Evolutionary conservation across 768 basidiomycete species (phyloP).

Genomic region (Mycena rosella): DNA sequence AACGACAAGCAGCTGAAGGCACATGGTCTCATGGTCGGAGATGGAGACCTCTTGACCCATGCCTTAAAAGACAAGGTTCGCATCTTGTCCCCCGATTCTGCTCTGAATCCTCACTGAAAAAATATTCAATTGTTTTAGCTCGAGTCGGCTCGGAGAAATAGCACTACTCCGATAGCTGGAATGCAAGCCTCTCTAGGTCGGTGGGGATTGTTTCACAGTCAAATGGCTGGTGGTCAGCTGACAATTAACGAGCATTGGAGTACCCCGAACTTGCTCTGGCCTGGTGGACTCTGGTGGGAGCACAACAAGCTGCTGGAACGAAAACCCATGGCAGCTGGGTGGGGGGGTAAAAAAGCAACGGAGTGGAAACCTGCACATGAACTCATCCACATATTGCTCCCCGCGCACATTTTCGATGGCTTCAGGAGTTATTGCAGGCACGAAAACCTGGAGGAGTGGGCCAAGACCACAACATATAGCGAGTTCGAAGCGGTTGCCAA

Average conservation of each 20-base stretch:
- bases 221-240: conserved; percentile 38
- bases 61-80: conserved; percentile 30
- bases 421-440: conserved; percentile 22
- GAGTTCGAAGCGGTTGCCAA: conserved; percentile 27
- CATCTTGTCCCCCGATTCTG: conserved; percentile 30
- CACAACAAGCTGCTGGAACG: conserved; percentile 30
- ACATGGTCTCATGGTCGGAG: conserved; percentile 31
- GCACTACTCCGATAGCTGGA: conserved; percentile 7
- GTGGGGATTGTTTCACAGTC: conserved; percentile 42
- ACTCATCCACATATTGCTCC: conserved; percentile 5
- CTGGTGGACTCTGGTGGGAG: conserved; percentile 32
- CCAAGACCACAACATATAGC: background rate
- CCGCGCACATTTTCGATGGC: conserved; percentile 23
- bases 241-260: conserved; percentile 46
- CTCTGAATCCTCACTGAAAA: too few relatives aligned
- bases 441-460: conserved; percentile 29
- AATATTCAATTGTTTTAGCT: conserved; percentile 27
- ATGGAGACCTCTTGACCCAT: conserved; percentile 30
- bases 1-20: conserved; percentile 13
- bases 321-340: conserved; percentile 18
- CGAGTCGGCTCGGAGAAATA: conserved; percentile 24
- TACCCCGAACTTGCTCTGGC: conserved; percentile 37
- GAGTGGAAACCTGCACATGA: conserved; percentile 27
- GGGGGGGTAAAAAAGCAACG: conserved; percentile 12
- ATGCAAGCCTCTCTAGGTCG: conserved; percentile 18